Base-by-base conservation (phyloP, 116 monocot genomes). In the Dioscorea cayenensis region DNA sequence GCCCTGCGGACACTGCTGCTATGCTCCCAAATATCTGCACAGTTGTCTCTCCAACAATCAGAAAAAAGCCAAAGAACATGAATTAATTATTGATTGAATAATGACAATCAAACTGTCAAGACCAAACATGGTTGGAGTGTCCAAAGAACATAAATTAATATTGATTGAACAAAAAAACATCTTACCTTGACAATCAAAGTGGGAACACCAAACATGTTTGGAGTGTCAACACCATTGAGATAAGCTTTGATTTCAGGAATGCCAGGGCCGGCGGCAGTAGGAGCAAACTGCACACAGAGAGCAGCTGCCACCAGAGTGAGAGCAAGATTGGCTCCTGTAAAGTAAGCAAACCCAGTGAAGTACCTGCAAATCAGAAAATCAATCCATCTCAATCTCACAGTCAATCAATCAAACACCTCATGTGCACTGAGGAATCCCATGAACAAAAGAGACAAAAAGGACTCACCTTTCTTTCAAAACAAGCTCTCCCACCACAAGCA, bases 241-340 rank as follows among this genome's bases (percentile, higher is more conserved):
- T 90, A 90, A 20, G 90, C 90, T 70, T 90, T 90, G 72, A 90
- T 86, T 70, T 90, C 90, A 0, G 90, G 90, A 66, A 90, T 84
- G n/a, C 90, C 90, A 16, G 90, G 87, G 7, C 90, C 90, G 2
- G 90, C 90, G 4, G 90, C 90, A 13, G 90, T 87, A 19, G 90
- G 90, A 32, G 90, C 90, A 67, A 84, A 84, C 14, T 59, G 48
- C 38, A 87, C 90, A 72, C 86, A 86, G 12, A 90, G 84, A 12
- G 67, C 16, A 36, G 90, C 81, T 10, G 90, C 90, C 12, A 82
- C 49, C 3, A 72, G 35, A 19, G 90, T 86, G 55, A 90, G 67
- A 21, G 50, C 69, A 8, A 90, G 64, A 69, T 90, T 90, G 17
- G 51, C 37, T 4, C 74, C 79, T 10, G 81, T 72, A 67, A 86